A percentile compares a stretch with the other conserved stretches of the same genome.
Conservation (phyloP, 805 yeast genomes). For the Danielozyma ontarioensis region DNA sequence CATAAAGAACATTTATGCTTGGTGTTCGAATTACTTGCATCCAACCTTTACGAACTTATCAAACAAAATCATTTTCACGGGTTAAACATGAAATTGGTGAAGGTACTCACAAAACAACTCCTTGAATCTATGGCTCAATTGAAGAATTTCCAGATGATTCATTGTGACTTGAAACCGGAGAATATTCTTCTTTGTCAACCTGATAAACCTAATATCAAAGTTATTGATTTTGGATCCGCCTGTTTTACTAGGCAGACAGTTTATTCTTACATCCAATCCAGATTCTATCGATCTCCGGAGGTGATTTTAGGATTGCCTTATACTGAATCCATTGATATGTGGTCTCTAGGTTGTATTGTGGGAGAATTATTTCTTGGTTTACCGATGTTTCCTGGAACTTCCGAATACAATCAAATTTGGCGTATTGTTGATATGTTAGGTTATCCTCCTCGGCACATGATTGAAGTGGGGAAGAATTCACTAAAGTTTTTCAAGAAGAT, state of each 20-base stretch:
- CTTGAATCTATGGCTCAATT: conserved; percentile 75
- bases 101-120: conserved; percentile 73
- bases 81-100: conserved; percentile 69
- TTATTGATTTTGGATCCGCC: conserved; percentile 94
- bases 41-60: conserved; percentile 83
- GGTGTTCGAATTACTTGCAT: conserved; percentile 84
- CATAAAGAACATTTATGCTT: conserved; percentile 91
- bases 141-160: conserved; percentile 80
- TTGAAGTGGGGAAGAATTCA: conserved; percentile 89
- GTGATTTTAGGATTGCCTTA: conserved; percentile 89
- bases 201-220: conserved; percentile 81
- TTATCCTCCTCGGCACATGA: conserved; percentile 91
- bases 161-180: conserved; percentile 96
- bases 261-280: conserved; percentile 86
- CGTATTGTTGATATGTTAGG: conserved; percentile 83
- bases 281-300: conserved; percentile 94
- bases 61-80: conserved; percentile 95
- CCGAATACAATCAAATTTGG: conserved; percentile 85
- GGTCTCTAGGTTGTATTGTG: conserved; percentile 93
- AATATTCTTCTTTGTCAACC: conserved; percentile 77
- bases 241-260: conserved; percentile 88
- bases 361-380: conserved; percentile 88
- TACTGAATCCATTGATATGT: conserved; percentile 90
- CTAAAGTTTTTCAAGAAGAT: conserved; percentile 56
- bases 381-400: conserved; percentile 91